phyloP scores from a whole-genome alignment of 2,329 filamentous ascomycete species.

The Teratosphaeria destructans region DNA sequence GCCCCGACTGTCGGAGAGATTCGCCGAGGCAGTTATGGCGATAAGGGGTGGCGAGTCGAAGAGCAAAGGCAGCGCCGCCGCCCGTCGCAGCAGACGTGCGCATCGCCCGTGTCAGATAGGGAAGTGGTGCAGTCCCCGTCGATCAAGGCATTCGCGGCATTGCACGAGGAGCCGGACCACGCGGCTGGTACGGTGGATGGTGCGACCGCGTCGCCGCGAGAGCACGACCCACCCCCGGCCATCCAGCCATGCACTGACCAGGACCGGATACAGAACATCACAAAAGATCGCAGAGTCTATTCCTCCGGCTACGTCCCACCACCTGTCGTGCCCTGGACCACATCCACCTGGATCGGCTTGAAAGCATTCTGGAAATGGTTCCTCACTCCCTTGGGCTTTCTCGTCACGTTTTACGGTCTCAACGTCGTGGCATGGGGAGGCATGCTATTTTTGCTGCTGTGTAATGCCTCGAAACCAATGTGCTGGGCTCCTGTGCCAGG shows the following conservation, averaged over 20 bases:
- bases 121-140: conserved; percentile 5
- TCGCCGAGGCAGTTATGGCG: conserved; percentile 20
- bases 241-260: conserved; percentile 1
- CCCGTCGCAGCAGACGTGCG: neutral
- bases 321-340: conserved; percentile 42
- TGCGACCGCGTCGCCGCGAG: neutral
- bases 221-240: neutral
- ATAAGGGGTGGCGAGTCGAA: conserved; percentile 1
- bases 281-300: conserved; percentile 6
- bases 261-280: conserved; percentile 2
- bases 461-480: conserved; percentile 64
- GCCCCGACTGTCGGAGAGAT: conserved; percentile 36
- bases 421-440: conserved; percentile 83
- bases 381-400: conserved; percentile 63
- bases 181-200: neutral
- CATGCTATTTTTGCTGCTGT: conserved; percentile 79
- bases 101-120: conserved; percentile 5
- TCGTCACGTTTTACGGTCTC: conserved; percentile 67
- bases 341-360: conserved; percentile 48
- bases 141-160: conserved; percentile 9
- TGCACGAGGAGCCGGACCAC: conserved; percentile 11
- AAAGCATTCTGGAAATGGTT: conserved; percentile 62
- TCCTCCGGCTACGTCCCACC: conserved; percentile 33
- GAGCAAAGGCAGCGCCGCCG: neutral
- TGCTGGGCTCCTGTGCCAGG: conserved; percentile 42